Conservation (phyloP, 179 eudicot genomes). For the Vitellaria paradoxa region DNA sequence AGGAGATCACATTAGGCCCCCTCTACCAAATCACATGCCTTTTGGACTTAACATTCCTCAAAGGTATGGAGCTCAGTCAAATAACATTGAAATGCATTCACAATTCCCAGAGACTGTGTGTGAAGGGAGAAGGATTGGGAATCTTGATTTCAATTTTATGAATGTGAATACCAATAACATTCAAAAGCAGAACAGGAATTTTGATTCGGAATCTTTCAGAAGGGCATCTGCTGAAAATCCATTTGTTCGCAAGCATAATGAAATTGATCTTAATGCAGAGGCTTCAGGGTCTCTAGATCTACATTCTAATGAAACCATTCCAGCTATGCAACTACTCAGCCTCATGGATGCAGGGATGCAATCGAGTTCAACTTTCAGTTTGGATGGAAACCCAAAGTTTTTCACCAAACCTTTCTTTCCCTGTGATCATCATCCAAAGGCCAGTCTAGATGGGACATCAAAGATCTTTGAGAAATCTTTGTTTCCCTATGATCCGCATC, state of each 20-base stretch:
- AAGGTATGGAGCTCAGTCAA: constrained; percentile 10
- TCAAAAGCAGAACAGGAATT: constrained; percentile 13
- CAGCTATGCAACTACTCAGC: constrained; percentile 55
- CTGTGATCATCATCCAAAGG: constrained; percentile 28
- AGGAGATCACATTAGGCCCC: constrained; percentile 18
- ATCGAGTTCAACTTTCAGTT: constrained; percentile 26
- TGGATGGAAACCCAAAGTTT: constrained; percentile 19
- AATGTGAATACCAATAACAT: constrained; percentile 17
- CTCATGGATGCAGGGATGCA: constrained; percentile 42
- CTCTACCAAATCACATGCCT: constrained; percentile 15
- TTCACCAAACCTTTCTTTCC: constrained; percentile 32
- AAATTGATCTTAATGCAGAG: constrained; percentile 18
- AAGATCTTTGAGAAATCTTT: constrained; percentile 18
- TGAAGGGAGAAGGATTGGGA: constrained; percentile 20
- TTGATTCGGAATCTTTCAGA: constrained; percentile 11
- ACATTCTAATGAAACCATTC: constrained; percentile 43
- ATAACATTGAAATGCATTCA: constrained; percentile 7
- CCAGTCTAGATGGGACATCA: constrained; percentile 16
- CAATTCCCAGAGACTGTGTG: constrained; percentile 7
- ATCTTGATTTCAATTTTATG: constrained; percentile 28
- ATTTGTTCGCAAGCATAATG: constrained; percentile 15
- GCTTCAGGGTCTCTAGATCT: constrained; percentile 25
- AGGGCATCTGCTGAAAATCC: constrained; percentile 10
- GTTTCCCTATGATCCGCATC: constrained; percentile 17
- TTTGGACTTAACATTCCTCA: constrained; percentile 11